These are phyloP conservation scores for Neurospora tetraspora DNA, from an alignment of 495 filamentous ascomycete genomes.

Conservation along the genomic window DNA sequence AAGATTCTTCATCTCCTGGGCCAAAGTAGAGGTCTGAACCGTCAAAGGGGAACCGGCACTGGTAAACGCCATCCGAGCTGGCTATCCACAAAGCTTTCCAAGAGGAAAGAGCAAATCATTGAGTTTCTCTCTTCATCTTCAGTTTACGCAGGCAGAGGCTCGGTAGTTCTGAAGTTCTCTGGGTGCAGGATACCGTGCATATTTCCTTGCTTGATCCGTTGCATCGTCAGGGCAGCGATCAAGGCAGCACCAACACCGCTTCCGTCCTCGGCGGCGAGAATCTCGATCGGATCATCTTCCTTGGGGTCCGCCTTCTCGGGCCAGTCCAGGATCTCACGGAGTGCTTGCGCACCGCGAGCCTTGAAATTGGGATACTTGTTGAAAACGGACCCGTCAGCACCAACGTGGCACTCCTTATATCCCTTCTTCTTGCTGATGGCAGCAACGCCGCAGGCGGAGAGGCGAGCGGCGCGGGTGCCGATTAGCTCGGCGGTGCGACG, in stretches of 20 bases:
- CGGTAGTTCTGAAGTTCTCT: conserved; percentile 39
- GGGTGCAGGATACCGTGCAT: conserved; percentile 67
- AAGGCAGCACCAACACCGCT: conserved; percentile 92
- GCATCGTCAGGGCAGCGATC: conserved; percentile 86
- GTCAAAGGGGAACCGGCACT: neutral
- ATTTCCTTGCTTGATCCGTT: conserved; percentile 72
- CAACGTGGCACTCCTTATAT: conserved; percentile 79
- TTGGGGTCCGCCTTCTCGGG: conserved; percentile 45
- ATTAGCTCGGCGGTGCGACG: conserved; percentile 86
- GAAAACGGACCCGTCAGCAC: conserved; percentile 92
- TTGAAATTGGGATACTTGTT: conserved; percentile 99
- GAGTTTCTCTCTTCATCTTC: neutral
- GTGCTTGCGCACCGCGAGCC: conserved; percentile 73
- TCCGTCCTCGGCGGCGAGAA: conserved; percentile 85
- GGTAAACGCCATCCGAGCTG: neutral
- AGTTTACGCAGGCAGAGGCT: neutral
- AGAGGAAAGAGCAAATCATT: neutral
- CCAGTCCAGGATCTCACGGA: conserved; percentile 94
- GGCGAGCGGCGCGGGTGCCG: conserved; percentile 83
- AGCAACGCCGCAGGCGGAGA: conserved; percentile 88
- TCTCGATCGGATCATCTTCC: conserved; percentile 74
- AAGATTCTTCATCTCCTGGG: neutral
- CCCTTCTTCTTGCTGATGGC: conserved; percentile 95
- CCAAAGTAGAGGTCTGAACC: neutral
- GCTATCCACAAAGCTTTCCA: neutral